Evolutionary conservation across 208 protist genomes (phyloP).

Genomic region (Leishmania major): DNA sequence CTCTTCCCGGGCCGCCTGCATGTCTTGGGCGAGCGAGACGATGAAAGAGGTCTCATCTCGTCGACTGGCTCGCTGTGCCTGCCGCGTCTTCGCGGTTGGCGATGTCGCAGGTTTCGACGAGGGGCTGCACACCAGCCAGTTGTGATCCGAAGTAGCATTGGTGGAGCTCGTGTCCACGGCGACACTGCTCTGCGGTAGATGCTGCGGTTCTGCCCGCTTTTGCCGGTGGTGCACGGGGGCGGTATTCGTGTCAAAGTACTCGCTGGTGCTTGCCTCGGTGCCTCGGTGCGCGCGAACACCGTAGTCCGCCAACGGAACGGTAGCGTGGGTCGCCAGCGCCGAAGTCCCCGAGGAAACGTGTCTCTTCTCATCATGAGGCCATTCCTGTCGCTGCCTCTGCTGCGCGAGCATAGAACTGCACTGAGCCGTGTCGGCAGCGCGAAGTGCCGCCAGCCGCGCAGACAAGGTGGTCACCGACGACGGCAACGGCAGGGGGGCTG

Average conservation of each 20-base stretch:
- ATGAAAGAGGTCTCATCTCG: conserved; percentile 11
- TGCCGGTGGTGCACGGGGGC: neutral
- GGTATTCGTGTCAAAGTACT: neutral
- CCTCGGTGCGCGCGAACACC: neutral
- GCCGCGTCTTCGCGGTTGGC: conserved; percentile 3
- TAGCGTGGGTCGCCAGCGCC: neutral
- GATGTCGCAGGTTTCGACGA: neutral
- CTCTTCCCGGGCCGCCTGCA: conserved; percentile 18
- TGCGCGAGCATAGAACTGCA: neutral
- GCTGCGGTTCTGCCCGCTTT: neutral
- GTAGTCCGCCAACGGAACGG: neutral
- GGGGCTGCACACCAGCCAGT: conserved; percentile 21
- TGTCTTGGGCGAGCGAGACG: conserved; percentile 11
- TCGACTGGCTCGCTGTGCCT: neutral
- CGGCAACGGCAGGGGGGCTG: conserved; percentile 1
- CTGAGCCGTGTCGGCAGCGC: conserved; percentile 18
- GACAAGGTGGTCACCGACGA: conserved; percentile 20
- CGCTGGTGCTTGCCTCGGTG: neutral
- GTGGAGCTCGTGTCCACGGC: neutral
- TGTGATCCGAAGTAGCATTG: neutral
- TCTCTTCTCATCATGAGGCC: neutral
- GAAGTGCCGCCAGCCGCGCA: conserved; percentile 26
- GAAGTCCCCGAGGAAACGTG: neutral
- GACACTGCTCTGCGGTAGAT: neutral
- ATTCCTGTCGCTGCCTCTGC: neutral